Evolutionary conservation across 2,329 filamentous ascomycete species (phyloP), one percentile per base, ranked within the genome.

Genomic region (Fusarium neocosmosporiellum): DNA sequence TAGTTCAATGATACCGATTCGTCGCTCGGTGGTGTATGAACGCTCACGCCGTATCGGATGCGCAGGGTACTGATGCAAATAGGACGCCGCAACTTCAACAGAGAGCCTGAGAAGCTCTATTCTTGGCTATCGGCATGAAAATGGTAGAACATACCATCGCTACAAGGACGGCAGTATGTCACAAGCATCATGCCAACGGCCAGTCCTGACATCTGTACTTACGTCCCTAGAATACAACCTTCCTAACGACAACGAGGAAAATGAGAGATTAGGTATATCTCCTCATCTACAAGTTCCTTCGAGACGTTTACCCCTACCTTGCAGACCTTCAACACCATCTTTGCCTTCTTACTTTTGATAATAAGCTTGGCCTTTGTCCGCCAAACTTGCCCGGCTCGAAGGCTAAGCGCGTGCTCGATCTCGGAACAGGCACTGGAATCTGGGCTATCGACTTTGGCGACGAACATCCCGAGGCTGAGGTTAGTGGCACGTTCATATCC

Each of bases 271-370:
- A 9, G 41, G 22, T 24, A 39, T 18, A 6, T 36, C 7, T 16
- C 14, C 14, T 7, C 16, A 3, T 6, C 14, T 8, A 29, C 27
- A 7, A 2, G 9, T 2, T 29, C 2, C 27, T 29, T 7, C 13
- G 7, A 36, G 14, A 36, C 6, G 33, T 37, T 16, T 37, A 6
- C 34, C 18, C 8, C 20, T 41, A 10, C 13, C 22, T 24, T 8
- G 7, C 14, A 7, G 77, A 78, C 20, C 65, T 74, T 4, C 71
- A 74, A 20, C 72, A 74, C n/a, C 31, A 62, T 0, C 67, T 79
- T 4, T 80, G 76, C 24, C 67, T 68, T 5, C 48, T 80, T 16
- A 78, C 78, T 1, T 74, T 80, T 13, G 73, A 77, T 5, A 70
- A 75, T 5, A 74, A 70, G 55, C 63, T 80, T 46, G 11, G 60